phyloP scores from a whole-genome alignment of 805 yeast species.

The Sungouiella thailandica region DNA sequence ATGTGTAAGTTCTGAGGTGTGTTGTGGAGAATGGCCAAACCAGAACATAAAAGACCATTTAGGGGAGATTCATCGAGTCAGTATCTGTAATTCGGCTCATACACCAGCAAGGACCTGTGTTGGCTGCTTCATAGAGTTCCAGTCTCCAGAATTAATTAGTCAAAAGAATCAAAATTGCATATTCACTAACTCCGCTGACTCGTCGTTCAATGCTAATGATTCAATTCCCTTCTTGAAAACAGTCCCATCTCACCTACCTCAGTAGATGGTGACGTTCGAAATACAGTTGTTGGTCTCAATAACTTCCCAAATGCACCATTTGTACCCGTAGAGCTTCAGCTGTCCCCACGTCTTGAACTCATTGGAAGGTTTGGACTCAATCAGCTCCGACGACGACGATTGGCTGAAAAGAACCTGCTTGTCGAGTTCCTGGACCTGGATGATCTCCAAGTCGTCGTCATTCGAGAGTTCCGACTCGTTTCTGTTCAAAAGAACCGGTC shows the following conservation, averaged over 20 bases:
- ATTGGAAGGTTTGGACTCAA: conserved; percentile 5
- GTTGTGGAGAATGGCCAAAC: no score
- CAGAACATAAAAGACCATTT: no score
- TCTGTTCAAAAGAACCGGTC: conserved; percentile 35
- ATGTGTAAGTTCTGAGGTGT: conserved; percentile 9
- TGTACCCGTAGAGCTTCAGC: conserved; percentile 35
- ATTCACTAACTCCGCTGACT: no score
- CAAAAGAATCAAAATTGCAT: no score
- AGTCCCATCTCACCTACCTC: no score
- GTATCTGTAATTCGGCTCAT: no score
- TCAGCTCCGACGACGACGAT: conserved; percentile 6
- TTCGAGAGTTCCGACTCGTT: conserved; percentile 34
- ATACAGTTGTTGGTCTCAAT: conserved; percentile 32
- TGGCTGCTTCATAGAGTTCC: no score
- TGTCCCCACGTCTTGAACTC: conserved; percentile 39
- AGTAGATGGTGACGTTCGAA: conserved; percentile 35
- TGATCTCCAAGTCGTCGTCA: conserved; percentile 32
- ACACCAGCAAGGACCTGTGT: no score
- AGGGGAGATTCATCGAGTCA: no score
- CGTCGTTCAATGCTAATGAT: no score
- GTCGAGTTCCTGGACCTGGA: conserved; percentile 18
- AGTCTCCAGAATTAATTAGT: no score
- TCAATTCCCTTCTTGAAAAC: no score
- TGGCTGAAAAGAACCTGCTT: neutral
- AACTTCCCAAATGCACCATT: conserved; percentile 40